A percentile compares a stretch with the other conserved stretches of the same genome.
Conservation (phyloP, 495 filamentous ascomycete genomes). For the Penicillium manginii region DNA sequence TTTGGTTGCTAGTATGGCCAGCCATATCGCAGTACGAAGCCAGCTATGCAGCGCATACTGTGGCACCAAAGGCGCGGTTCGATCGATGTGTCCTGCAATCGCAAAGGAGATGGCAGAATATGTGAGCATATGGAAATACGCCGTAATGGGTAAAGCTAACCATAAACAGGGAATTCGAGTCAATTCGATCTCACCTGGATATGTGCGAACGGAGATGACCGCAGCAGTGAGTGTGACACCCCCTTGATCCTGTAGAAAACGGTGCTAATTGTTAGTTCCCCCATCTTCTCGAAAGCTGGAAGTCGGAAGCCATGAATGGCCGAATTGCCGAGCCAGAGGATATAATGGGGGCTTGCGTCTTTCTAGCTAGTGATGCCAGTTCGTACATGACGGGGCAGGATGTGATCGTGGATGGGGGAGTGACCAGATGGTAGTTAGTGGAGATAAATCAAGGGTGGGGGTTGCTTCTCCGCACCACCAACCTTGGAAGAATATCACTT, state of each 20-base stretch:
- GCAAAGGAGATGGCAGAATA: slow-evolving; percentile 60
- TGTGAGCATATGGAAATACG: slow-evolving; percentile 19
- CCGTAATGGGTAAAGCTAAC: not conserved
- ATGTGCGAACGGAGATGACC: slow-evolving; percentile 50
- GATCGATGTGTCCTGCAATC: slow-evolving; percentile 66
- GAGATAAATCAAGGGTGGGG: slow-evolving; percentile 28
- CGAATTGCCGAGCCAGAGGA: slow-evolving; percentile 78
- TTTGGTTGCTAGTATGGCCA: slow-evolving; percentile 52
- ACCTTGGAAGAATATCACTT: slow-evolving; percentile 3
- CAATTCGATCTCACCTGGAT: slow-evolving; percentile 51
- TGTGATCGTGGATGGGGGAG: slow-evolving; percentile 55
- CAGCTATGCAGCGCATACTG: slow-evolving; percentile 75
- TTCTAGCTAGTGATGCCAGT: slow-evolving; percentile 77
- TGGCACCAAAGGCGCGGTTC: slow-evolving; percentile 74
- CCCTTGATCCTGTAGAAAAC: slow-evolving; percentile 12
- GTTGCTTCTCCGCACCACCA: slow-evolving; percentile 22
- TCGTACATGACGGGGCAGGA: slow-evolving; percentile 83
- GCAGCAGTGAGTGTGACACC: slow-evolving; percentile 52
- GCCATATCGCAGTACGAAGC: slow-evolving; percentile 59
- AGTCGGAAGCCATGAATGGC: slow-evolving; percentile 69
- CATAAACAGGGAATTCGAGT: slow-evolving; percentile 41
- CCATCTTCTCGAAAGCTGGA: slow-evolving; percentile 75
- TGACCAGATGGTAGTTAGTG: slow-evolving; percentile 33
- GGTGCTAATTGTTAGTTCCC: slow-evolving; percentile 68
- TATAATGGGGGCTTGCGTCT: slow-evolving; percentile 80